Conservation (phyloP, 1,284 basidiomycete genomes). For the Leucoagaricus sp. region DNA sequence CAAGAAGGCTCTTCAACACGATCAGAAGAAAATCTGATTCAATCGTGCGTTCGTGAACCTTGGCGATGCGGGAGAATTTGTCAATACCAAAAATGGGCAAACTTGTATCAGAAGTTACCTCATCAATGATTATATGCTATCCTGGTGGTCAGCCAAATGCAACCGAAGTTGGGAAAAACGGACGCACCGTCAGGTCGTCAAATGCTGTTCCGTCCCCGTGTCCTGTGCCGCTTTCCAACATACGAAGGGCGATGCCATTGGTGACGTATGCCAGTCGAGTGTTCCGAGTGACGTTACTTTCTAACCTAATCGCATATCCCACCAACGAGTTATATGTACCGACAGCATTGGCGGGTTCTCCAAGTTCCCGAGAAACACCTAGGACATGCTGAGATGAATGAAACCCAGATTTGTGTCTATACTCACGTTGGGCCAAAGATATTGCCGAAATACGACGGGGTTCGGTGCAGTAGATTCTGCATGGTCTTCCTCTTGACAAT, state of each 20-base stretch:
- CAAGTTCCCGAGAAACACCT: constrained; percentile 89
- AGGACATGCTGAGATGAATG: background rate
- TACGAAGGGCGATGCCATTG: constrained; percentile 95
- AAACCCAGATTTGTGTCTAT: background rate
- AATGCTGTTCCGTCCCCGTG: constrained; percentile 77
- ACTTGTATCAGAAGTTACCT: constrained; percentile 46
- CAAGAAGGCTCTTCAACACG: constrained; percentile 88
- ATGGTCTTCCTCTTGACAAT: constrained; percentile 78
- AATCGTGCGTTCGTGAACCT: constrained; percentile 95
- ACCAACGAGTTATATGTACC: constrained; percentile 84
- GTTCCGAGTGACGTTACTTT: constrained; percentile 82
- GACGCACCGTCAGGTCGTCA: constrained; percentile 86
- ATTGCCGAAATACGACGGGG: constrained; percentile 97
- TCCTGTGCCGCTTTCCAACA: constrained; percentile 85
- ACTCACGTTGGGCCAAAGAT: constrained; percentile 86
- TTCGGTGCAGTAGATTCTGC: constrained; percentile 96
- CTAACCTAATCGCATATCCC: constrained; percentile 94
- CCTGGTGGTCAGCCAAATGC: background rate
- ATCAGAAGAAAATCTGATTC: constrained; percentile 98
- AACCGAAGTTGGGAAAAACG: background rate
- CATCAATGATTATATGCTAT: constrained; percentile 87
- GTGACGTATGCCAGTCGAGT: constrained; percentile 88
- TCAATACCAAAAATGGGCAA: constrained; percentile 4
- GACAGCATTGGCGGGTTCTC: constrained; percentile 81
- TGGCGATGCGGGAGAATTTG: background rate